Evolutionary conservation across 106 monocot genomes (phyloP).

Genomic region (Ottelia alismoides): DNA sequence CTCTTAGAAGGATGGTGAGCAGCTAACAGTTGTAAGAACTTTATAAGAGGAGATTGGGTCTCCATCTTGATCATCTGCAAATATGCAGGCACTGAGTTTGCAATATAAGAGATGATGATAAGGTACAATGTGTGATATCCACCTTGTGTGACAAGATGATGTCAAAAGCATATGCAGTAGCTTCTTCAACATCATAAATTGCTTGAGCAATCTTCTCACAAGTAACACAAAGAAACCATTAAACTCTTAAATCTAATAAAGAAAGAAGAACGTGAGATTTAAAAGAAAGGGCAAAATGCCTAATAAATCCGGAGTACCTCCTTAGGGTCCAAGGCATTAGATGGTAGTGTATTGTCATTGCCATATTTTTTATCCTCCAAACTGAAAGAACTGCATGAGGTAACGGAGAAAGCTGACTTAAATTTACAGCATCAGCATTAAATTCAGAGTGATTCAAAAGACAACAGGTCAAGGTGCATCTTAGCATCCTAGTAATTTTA

Average conservation of each 20-base stretch:
- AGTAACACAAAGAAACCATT: not conserved
- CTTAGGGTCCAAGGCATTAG: slow-evolving; percentile 68
- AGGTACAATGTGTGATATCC: not conserved
- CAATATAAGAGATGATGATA: not conserved
- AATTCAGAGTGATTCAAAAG: too few species aligned
- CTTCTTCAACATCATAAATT: slow-evolving; percentile 93
- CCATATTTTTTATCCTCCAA: slow-evolving; percentile 84
- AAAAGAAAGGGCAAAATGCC: not conserved
- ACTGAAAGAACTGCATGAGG: slow-evolving; percentile 82
- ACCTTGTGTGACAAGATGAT: slow-evolving; percentile 87
- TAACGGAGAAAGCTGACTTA: too few species aligned
- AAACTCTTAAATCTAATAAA: not conserved
- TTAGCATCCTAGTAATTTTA: too few species aligned
- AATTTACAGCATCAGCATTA: too few species aligned
- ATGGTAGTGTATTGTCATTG: slow-evolving; percentile 66
- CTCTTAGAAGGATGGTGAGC: slow-evolving; percentile 95
- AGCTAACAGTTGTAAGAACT: slow-evolving; percentile 84
- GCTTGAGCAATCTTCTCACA: slow-evolving; percentile 66
- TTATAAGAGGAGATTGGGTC: slow-evolving; percentile 65
- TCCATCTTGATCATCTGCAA: slow-evolving; percentile 69
- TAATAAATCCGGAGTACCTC: slow-evolving; percentile 25
- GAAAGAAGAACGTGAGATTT: not conserved
- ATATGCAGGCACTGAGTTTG: not conserved
- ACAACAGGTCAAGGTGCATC: too few species aligned
- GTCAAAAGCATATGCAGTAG: slow-evolving; percentile 62